Base-by-base conservation (phyloP, 208 protist species). In the Leishmania major region DNA sequence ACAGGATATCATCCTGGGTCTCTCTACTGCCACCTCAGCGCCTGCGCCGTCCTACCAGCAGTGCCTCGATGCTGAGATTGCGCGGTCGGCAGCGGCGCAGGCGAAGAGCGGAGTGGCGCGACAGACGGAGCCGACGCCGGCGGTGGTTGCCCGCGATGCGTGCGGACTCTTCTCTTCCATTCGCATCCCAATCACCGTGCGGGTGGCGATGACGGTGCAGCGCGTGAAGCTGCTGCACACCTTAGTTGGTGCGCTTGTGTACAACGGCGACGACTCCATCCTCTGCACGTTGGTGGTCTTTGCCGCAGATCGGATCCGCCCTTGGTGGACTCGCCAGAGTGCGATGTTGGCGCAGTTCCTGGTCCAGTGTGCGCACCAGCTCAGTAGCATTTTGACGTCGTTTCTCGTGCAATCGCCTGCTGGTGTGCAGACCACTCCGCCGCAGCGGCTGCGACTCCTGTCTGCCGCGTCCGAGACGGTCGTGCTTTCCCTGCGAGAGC, bases 151-250 rank as follows among this genome's bases (percentile, higher is more conserved):
- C 51, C 51, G n/a, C 40, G 72, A 62, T 1, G 57, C 53, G 45
- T 35, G 37, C 10, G 22, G 40, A 1, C 77, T 72, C 7, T 75
- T 82, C 78, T 31, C 78, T 31, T 35, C 53, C 28, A 78, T 76
- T 3, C 62, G 62, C 40, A 43, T 82, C 1, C 83, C 83, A n/a
- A 40, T 25, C 43, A 74, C 78, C 2, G 78, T 86, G n/a, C 78
- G 78, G 7, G 40, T 86, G 11, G 83, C 80, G 37, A 87, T 84
- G 83, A 66, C 66, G 28, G 76, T 83, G n/a, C 84, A 84, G 71
- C 84, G 79, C 13, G 59, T 80, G n/a, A 86, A 86, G 49, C 83
- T 86, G 7, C 22, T 86, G 22, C 83, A 77, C 43, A 49, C 78
- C n/a, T 37, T 86, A 28, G n/a, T 78, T 17, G 22, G n/a, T 6